phyloP scores from a whole-genome alignment of 805 yeast species.

The Babjeviella inositovora region DNA sequence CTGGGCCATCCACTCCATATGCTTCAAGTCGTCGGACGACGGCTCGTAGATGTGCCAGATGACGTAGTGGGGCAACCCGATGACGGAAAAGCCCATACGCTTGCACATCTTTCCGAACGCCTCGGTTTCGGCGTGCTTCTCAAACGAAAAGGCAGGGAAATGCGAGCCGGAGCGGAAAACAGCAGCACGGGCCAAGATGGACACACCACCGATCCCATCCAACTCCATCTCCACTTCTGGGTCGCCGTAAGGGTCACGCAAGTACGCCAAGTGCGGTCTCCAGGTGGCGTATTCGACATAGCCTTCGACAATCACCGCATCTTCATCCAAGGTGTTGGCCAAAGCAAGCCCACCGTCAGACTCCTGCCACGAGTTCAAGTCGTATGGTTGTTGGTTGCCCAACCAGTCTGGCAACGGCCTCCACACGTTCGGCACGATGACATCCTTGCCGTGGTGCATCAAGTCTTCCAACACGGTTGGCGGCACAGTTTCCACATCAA shows the following conservation, averaged over 20 bases:
- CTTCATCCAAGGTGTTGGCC: slow-evolving; percentile 71
- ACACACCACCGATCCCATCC: slow-evolving; percentile 97
- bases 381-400: slow-evolving; percentile 76
- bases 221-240: slow-evolving; percentile 85
- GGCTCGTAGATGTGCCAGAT: slow-evolving; percentile 98
- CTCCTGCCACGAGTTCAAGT: slow-evolving; percentile 76
- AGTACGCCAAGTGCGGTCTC: slow-evolving; percentile 93
- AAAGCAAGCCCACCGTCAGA: slow-evolving; percentile 67
- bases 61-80: slow-evolving; percentile 88
- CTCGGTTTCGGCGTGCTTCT: slow-evolving; percentile 95
- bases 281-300: slow-evolving; percentile 95
- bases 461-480: slow-evolving; percentile 75
- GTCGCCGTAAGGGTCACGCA: slow-evolving; percentile 90
- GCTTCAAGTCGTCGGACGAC: slow-evolving; percentile 73
- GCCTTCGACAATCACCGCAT: slow-evolving; percentile 95
- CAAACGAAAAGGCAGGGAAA: slow-evolving; percentile 93
- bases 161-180: slow-evolving; percentile 84
- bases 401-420: slow-evolving; percentile 79
- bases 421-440: slow-evolving; percentile 92
- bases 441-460: slow-evolving; percentile 84
- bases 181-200: slow-evolving; percentile 73
- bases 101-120: slow-evolving; percentile 87
- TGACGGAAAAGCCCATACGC: slow-evolving; percentile 73
- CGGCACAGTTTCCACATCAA: slow-evolving; percentile 88
- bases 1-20: slow-evolving; percentile 79